Evolutionary conservation across 495 filamentous ascomycete genomes (phyloP).

Genomic region (Penicillium flavigenum): DNA sequence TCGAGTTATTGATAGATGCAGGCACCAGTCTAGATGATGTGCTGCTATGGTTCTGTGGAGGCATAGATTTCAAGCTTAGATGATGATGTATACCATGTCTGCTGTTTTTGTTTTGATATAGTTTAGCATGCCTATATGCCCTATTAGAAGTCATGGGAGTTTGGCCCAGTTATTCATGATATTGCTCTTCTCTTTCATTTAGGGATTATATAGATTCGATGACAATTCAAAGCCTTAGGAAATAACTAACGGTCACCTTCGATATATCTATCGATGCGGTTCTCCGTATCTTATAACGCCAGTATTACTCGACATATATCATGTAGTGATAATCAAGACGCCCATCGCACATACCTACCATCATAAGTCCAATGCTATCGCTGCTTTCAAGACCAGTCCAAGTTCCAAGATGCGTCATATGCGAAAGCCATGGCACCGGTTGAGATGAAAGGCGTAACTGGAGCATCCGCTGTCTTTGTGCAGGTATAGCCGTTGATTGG

Average conservation of each 20-base stretch:
- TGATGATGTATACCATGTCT: not conserved
- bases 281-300: not conserved
- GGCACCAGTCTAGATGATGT: not conserved
- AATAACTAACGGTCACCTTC: not conserved
- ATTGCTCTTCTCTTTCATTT: not conserved
- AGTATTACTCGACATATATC: not conserved
- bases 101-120: not conserved
- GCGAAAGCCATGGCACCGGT: not conserved
- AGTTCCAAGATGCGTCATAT: not conserved
- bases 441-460: not conserved
- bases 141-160: not conserved
- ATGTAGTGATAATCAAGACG: not conserved
- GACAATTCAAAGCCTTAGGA: not conserved
- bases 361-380: not conserved
- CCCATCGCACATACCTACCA: not conserved
- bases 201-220: not conserved
- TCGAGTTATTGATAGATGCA: conserved; percentile 1
- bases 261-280: not conserved
- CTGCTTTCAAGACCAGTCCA: not conserved
- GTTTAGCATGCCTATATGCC: not conserved
- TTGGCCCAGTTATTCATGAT: not conserved
- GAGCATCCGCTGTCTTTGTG: not conserved
- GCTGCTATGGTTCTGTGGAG: not conserved
- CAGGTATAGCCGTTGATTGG: not conserved
- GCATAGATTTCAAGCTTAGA: conserved; percentile 1